Base-by-base conservation (phyloP, 768 basidiomycete species). In the Suillus weaverae region DNA sequence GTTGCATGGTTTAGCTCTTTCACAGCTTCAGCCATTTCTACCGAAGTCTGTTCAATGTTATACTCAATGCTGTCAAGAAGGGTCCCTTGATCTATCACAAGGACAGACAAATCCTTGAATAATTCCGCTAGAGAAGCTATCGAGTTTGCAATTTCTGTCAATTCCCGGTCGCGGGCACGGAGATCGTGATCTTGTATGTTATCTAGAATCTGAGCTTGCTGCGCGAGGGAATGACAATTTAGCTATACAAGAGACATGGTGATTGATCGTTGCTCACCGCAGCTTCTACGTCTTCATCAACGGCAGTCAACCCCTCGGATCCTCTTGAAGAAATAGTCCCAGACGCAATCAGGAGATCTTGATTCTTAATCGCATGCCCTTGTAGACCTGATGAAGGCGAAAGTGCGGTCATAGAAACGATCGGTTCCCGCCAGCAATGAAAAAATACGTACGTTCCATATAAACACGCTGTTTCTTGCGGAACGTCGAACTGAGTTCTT, bases 31-130 rank as follows among this genome's bases (percentile, higher is more conserved):
- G 88, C 78, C 74, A 96, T 84, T 60, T 94, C 87, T 38, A 85
- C 85, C 20, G 90, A 90, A 5, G 96, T 93, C 76, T 92, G 90
- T 76, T 98, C 95, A 61, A 99, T 92, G 74, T 99, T 99, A 79
- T 94, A 99, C 77, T 99, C 97, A 63, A 99, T 86, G 43, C 94
- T 95, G 78, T 99, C 97, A 62, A 99, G 84, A 38, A 99, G 85
- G 35, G 97, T 98, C 35, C 97, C 97, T 73, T 99, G 97, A 78
- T 99, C 97, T 67, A 99, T 98, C 65, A 99, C 94, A 62, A 99
- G 86, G 41, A 85, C 85, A 16, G 91, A 92, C 54, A 99, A 83
- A 74, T 99, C 97, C 71, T 97, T 95, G 85, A 99, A 99, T 60
- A 99, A 84, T 71, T 97, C 97, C 1, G 96, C 96, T 35, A 99